Percentiles rank a stretch among this genome's conserved stretches.
phyloP scores from a whole-genome alignment of 768 basidiomycete species.

The Boletus rubescentipes region DNA sequence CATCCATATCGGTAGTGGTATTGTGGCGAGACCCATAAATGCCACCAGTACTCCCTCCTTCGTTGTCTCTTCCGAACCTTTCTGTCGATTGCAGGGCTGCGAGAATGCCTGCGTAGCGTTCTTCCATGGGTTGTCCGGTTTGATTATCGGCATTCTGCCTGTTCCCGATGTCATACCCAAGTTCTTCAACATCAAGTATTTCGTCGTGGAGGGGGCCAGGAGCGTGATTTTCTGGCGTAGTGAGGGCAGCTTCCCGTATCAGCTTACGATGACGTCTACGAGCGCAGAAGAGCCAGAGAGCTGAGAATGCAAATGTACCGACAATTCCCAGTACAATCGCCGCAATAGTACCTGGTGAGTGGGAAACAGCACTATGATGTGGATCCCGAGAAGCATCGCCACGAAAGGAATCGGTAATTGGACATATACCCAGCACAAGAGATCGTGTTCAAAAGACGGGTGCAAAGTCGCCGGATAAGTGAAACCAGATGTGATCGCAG shows the following conservation, averaged over 20 bases:
- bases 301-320: constrained; percentile 26
- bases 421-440: constrained; percentile 1
- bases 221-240: constrained; percentile 6
- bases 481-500: constrained; percentile 12
- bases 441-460: constrained; percentile 6
- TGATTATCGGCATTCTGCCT: not conserved
- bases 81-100: constrained; percentile 22
- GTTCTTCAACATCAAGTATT: constrained; percentile 15
- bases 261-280: constrained; percentile 29
- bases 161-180: constrained; percentile 1
- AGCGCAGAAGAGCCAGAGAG: constrained; percentile 34
- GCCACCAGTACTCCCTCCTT: constrained; percentile 27
- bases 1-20: constrained; percentile 7
- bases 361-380: constrained; percentile 4
- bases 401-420: constrained; percentile 1
- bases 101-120: constrained; percentile 29
- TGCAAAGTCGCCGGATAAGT: constrained; percentile 8
- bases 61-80: constrained; percentile 14
- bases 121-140: constrained; percentile 13
- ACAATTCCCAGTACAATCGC: constrained; percentile 27
- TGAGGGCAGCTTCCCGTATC: constrained; percentile 16
- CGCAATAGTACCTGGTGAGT: constrained; percentile 25
- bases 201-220: constrained; percentile 26
- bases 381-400: constrained; percentile 5
- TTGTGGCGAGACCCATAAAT: constrained; percentile 26